Percentiles rank a stretch among this genome's conserved stretches.
phyloP scores from a whole-genome alignment of 768 basidiomycete species.

The Lentinula guzmanii region DNA sequence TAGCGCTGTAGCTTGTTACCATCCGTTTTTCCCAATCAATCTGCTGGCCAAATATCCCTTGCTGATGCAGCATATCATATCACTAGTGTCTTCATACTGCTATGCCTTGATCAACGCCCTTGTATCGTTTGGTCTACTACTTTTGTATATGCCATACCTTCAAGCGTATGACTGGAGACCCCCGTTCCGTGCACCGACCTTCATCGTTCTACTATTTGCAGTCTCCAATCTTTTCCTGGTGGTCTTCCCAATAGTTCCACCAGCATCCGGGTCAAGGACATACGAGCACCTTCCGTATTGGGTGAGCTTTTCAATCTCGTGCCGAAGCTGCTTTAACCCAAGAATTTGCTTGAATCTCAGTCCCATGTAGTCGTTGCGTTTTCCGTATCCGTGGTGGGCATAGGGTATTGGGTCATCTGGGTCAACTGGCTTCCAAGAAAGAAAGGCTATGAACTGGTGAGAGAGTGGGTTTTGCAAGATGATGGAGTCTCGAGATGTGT shows the following conservation, averaged over 20 bases:
- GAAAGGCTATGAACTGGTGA: conserved; percentile 42
- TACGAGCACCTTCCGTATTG: conserved; percentile 65
- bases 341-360: conserved; percentile 18
- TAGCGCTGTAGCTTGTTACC: neutral
- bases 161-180: conserved; percentile 51
- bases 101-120: conserved; percentile 50
- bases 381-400: conserved; percentile 40
- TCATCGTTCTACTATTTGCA: conserved; percentile 48
- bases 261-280: conserved; percentile 38
- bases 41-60: neutral
- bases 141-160: conserved; percentile 46
- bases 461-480: conserved; percentile 41
- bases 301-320: conserved; percentile 31
- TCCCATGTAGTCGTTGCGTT: conserved; percentile 45
- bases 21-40: neutral
- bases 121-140: conserved; percentile 55
- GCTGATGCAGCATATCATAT: too few relatives aligned
- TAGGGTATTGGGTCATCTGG: conserved; percentile 53
- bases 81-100: conserved; percentile 55
- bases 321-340: neutral
- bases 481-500: conserved; percentile 56
- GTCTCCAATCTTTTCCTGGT: conserved; percentile 61
- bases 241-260: conserved; percentile 60
- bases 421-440: conserved; percentile 42
- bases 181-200: conserved; percentile 53